Evolutionary conservation across 2,329 filamentous ascomycete genomes (phyloP).

Genomic region (Exophiala oligosperma): DNA sequence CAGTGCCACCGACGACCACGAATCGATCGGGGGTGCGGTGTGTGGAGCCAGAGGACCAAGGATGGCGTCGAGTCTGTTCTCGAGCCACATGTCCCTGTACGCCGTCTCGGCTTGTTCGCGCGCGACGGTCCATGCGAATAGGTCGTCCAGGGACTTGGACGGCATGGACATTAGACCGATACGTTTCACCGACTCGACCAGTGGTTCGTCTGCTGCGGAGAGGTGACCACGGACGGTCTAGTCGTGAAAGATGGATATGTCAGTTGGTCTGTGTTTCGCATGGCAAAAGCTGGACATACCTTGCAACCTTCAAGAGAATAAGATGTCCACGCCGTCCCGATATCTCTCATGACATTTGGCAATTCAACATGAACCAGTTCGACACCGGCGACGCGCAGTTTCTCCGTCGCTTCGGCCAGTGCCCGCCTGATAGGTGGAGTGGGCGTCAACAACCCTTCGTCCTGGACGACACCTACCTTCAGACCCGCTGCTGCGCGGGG

Average conservation of each 20-base stretch:
- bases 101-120: constrained; percentile 6
- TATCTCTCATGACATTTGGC: not conserved
- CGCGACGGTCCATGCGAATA: constrained; percentile 12
- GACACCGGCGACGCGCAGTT: constrained; percentile 38
- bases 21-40: constrained; percentile 60
- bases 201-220: constrained; percentile 3
- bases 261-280: not conserved
- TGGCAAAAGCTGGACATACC: not conserved
- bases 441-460: constrained; percentile 36
- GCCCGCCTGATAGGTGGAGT: constrained; percentile 40
- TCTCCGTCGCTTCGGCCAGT: constrained; percentile 38
- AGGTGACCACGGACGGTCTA: constrained; percentile 8
- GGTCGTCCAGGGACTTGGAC: constrained; percentile 6
- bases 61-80: constrained; percentile 56
- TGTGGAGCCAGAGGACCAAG: constrained; percentile 64
- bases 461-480: constrained; percentile 43
- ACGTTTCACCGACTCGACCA: constrained; percentile 7
- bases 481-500: constrained; percentile 27
- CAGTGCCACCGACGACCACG: constrained; percentile 61
- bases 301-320: constrained; percentile 7
- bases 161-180: constrained; percentile 5
- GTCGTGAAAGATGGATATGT: not conserved
- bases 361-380: constrained; percentile 47
- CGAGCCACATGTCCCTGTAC: constrained; percentile 8
- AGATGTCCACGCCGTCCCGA: constrained; percentile 3